Evolutionary conservation across 108 stramenopile genomes (phyloP), one percentile per base, ranked within the genome.

Genomic region (Stephanodiscus triporus): DNA sequence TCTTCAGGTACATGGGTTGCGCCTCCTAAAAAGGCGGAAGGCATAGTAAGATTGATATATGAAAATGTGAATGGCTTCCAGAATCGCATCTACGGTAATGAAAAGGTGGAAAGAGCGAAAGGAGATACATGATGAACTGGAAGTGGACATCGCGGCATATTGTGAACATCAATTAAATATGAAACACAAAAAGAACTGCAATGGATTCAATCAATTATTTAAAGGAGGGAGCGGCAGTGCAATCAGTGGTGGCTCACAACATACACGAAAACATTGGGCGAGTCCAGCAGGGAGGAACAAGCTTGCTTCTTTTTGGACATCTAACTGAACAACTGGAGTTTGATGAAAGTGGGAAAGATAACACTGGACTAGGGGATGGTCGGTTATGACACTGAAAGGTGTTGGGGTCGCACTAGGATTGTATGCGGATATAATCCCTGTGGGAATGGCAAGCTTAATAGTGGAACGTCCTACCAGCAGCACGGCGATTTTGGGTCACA

Each of bases 121-220:
- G n/a, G 30, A 59, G 16, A 6, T 59, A 6, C 27, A 34, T 22
- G 59, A 72, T 50, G 34, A 72, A 14, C 48, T 72, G 1, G 60
- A 48, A 30, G 47, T 45, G 23, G 60, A 72, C 34, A 26, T 72
- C 4, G 70, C 42, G 20, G 42, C 47, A 0, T 36, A 47, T 2
- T 61, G 32, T 50, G 70, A 72, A 16, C 70, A 72, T 32, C n/a
- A 60, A 22, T 24, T 61, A 22, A 72, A 72, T 34, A 10, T 61
- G 13, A 59, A 36, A 16, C 58, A 59, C 34, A 59, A 59, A 32
- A 36, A 36, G 30, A 59, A 59, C 29, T 40, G 2, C 13, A 71
- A 60, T 22, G 58, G 70, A 1, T 61, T 61, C 6, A 27, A n/a
- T 6, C 70, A 62, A 19, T 19, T 72, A 42, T 72, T 72, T 20